Conservation (phyloP, 2,329 filamentous ascomycete species). For the Niveomyces coronatus region DNA sequence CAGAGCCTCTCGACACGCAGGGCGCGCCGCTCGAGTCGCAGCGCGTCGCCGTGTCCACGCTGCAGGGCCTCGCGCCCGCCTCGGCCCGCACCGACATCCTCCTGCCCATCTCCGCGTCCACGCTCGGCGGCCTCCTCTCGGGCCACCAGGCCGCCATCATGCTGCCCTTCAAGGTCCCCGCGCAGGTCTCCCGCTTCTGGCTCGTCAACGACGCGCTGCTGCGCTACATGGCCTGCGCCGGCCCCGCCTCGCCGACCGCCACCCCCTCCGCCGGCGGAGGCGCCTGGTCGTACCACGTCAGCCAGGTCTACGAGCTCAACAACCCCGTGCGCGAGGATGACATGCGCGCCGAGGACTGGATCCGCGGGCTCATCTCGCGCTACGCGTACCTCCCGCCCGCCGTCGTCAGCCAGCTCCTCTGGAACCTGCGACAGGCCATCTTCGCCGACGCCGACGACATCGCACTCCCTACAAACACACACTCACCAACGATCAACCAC, state of each 20-base stretch:
- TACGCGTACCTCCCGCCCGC: slow-evolving; percentile 47
- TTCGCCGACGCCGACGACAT: slow-evolving; percentile 17
- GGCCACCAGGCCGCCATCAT: slow-evolving; percentile 45
- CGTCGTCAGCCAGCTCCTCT: slow-evolving; percentile 45
- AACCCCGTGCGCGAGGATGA: slow-evolving; percentile 42
- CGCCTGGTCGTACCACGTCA: slow-evolving; percentile 19
- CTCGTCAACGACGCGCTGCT: slow-evolving; percentile 45
- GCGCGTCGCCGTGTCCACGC: slow-evolving; percentile 38
- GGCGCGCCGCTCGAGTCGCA: slow-evolving; percentile 32
- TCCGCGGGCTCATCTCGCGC: slow-evolving; percentile 37
- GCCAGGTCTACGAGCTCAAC: slow-evolving; percentile 51
- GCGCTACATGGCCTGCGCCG: slow-evolving; percentile 48
- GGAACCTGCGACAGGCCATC: slow-evolving; percentile 46
- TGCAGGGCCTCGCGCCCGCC: slow-evolving; percentile 37
- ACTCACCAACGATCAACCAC: too few relatives aligned
- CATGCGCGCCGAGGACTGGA: slow-evolving; percentile 46
- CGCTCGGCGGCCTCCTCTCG: slow-evolving; percentile 37
- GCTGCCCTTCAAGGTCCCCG: slow-evolving; percentile 44
- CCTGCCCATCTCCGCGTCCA: slow-evolving; percentile 36
- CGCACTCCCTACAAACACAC: neutral
- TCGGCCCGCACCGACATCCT: slow-evolving; percentile 44
- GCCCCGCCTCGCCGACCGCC: slow-evolving; percentile 33
- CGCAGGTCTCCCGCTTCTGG: slow-evolving; percentile 50
- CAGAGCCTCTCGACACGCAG: slow-evolving; percentile 14
- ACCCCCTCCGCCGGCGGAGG: slow-evolving; percentile 1